Evolutionary conservation across 2,329 filamentous ascomycete species (phyloP), one percentile per base, ranked within the genome.

Genomic region (Canariomyces notabilis): DNA sequence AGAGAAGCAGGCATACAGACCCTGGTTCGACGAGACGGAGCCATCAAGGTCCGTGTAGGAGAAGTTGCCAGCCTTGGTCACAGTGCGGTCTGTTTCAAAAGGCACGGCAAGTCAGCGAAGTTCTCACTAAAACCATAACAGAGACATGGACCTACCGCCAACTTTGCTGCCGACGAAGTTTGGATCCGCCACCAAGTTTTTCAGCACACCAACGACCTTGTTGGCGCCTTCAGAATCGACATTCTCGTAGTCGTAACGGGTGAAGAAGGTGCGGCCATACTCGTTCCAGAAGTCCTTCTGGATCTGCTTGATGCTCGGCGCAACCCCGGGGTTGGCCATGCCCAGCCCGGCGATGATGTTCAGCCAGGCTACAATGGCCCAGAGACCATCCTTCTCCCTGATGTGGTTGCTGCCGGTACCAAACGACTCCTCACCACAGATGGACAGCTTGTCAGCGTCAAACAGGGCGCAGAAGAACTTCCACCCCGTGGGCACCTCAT

Each of bases 401-500:
- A 98, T 95, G 71, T 98, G 93, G 75, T 98, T 96, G 70, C 87
- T 95, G 32, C 93, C 93, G 9, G 93, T 98, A 57, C 93, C 93
- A 67, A 98, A 98, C 55, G 87, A 93, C 77, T 98, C 93, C 72
- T 98, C 93, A 49, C 93, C 93, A 64, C 93, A 98, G 66, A 98
- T 98, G 62, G 93, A 95, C 64, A 96, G 85, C 77, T 95, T 95
- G 71, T 95, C 76, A 56, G 88, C 85, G 63, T 96, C 90, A 61
- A 96, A 95, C 48, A 96, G 79, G 60, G 89, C 89, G 65, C 90
- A 96, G 82, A 96, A 96, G 78, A 96, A 96, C 71, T 96, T 96
- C 93, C 93, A 98, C 61, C 93, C 93, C 1, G 93, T 98, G 31
- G 93, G 93, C 1, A 98, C 93, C 71, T 98, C 93, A 72, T 98